Base-by-base conservation (phyloP, 2,329 filamentous ascomycete species). In the Diaporthe citriasiana region DNA sequence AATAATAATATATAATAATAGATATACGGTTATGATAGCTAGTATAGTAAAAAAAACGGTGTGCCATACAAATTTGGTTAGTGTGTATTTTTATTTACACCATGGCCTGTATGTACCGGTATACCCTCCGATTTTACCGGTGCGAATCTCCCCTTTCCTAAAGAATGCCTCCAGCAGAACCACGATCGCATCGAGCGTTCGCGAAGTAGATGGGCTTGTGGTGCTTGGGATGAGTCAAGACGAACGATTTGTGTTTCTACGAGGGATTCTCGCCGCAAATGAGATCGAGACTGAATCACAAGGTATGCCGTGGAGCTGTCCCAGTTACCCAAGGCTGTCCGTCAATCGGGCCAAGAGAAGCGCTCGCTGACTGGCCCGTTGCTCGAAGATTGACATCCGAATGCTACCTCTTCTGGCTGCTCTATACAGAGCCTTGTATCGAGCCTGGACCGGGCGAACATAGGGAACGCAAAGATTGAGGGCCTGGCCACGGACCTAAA, bases 371-470 rank as follows among this genome's bases (percentile, higher is more conserved):
- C 81, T 27, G 42, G 5, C 10, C 6, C 33, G 8, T n/a, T 40
- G 35, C 22, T n/a, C 38, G 22, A 82, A 82, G 74, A 78, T 82
- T 6, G 81, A 82, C 60, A 40, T 77, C 13, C 78, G 76, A 38
- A 78, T 82, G 17, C 77, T 81, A 4, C 81, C 82, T 68, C 85
- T 90, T 71, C 87, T 90, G 73, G 89, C 89, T 84, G 79, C 89
- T 60, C 83, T 90, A 6, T 91, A 89, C n/a, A n/a, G n/a, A n/a
- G n/a, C 75, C 78, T 91, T 27, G 84, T 85, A 5, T 89, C 86
- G 75, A 89, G 88, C 77, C 81, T 90, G 53, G 89, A 91, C 79
- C 84, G 89, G 71, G 83, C 83, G 27, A 89, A 88, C 76, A 89
- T 90, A 79, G 85, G 86, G 63, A 89, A 89, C 77, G 86, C 87